Base-by-base conservation (phyloP, 2,329 filamentous ascomycete species). In the Scedosporium minutisporum region DNA sequence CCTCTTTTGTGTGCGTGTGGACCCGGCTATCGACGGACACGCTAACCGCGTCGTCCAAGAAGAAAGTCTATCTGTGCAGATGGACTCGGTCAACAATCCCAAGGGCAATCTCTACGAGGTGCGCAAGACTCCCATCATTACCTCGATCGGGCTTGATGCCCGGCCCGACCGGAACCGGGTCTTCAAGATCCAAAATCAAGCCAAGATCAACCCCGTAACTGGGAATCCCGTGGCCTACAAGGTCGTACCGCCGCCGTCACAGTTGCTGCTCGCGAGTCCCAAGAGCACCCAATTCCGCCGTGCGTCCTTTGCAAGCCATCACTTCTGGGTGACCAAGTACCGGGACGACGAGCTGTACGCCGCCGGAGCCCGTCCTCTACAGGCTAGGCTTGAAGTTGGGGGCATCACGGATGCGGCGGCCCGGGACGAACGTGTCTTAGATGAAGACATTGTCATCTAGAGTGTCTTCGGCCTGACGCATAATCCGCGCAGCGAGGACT, bases 1-100 rank as follows among this genome's bases (percentile, higher is more conserved):
- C 72, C 78, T 90, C 51, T 89, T 90, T 69, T 81, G 77, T 23
- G 72, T 85, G 51, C 80, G 87, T 1, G 82, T 90, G 58, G 87
- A 90, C 66, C 86, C 87, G 0, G 82, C 82, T 9, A 79, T 88
- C 53, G 86, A 88, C 66, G 70, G 65, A 25, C 75, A 67, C 64
- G 65, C 66, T 74, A 79, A 27, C 67, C 80, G 78, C 0, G 72
- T 87, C 7, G 71, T 75, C 0, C 69, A 76, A 6, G 73, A 77
- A 33, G 75, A 78, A 67, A 74, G 70, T 51, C 69, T 71, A 4
- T 67, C 68, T 0, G 69, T 71, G n/a, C 69, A 71, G 29, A 72
- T 73, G 68, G 77, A 83, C 65, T 74, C 79, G 0, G 70, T 77
- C 23, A 80, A 78, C 3, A 89, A 89, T 67, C 84, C 86, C 0